phyloP scores from a whole-genome alignment of 768 basidiomycete species.

The Podaxis sp. region DNA sequence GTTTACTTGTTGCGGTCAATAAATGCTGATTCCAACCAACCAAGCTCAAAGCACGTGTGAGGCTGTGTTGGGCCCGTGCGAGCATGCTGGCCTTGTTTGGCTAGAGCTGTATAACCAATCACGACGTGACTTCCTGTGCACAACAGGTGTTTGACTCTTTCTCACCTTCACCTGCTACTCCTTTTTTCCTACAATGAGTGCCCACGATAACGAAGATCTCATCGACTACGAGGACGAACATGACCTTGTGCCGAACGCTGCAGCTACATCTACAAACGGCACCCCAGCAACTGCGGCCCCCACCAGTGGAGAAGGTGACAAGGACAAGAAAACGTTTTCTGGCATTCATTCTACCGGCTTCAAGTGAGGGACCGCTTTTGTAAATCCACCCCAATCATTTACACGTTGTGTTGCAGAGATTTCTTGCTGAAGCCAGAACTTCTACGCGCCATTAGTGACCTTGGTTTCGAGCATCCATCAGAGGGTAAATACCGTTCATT shows the following conservation, averaged over 20 bases:
- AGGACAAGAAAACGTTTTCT: slow-evolving; percentile 97
- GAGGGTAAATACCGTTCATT: slow-evolving; percentile 61
- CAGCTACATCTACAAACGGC: slow-evolving; percentile 42
- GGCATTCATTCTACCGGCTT: slow-evolving; percentile 99
- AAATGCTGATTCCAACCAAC: no score
- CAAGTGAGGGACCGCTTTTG: slow-evolving; percentile 50
- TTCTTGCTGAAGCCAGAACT: slow-evolving; percentile 97
- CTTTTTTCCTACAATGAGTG: slow-evolving; percentile 50
- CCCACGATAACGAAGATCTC: slow-evolving; percentile 85
- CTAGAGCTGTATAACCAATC: slow-evolving; percentile 21
- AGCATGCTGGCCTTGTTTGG: slow-evolving; percentile 27
- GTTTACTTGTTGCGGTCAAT: no score
- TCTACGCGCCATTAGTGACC: slow-evolving; percentile 94
- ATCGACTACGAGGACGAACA: slow-evolving; percentile 95
- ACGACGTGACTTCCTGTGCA: slow-evolving; percentile 15
- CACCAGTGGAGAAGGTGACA: slow-evolving; percentile 58
- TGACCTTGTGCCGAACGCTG: slow-evolving; percentile 61
- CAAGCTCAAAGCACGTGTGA: not conserved
- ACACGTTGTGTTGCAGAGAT: slow-evolving; percentile 53
- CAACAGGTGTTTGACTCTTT: slow-evolving; percentile 17
- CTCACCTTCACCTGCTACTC: slow-evolving; percentile 22
- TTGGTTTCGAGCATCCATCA: slow-evolving; percentile 99
- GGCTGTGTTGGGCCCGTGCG: slow-evolving; percentile 36
- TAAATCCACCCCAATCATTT: slow-evolving; percentile 2
- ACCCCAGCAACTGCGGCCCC: slow-evolving; percentile 34